Base-by-base conservation (phyloP, 2,329 filamentous ascomycete genomes). In the Arthrinium phaeospermum region DNA sequence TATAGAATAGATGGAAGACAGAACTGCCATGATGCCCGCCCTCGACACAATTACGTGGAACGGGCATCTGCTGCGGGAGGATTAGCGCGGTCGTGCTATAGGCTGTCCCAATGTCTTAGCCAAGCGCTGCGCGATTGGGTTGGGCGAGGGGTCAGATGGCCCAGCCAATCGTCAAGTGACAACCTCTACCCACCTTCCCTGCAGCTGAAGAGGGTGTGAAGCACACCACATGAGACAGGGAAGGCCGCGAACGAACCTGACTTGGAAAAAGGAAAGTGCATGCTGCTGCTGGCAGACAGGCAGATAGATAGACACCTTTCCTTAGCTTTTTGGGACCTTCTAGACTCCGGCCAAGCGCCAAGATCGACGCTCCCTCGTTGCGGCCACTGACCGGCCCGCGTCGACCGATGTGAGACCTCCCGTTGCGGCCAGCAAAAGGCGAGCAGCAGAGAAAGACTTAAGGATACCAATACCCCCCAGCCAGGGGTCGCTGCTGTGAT, bases 101-200 rank as follows among this genome's bases (percentile, higher is more conserved):
- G 57, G 57, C 19, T 64, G 57, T 30, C n/a, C 57, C n/a, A 3
- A 64, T 64, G 57, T 64, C 57, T 64, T 24, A 64, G 57, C 34
- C 34, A 64, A 24, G 57, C 57, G 4, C n/a, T 22, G 4, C 57
- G n/a, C 57, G 57, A 64, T 64, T 64, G 57, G 57, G 57, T 64
- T 64, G 34, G 57, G 34, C 57, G 57, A 41, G 57, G 30, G 34
- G 57, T 64, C 57, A 64, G 57, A 64, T 64, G 57, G 57, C 57
- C 57, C 57, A 41, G 22, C 57, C 57, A 64, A 64, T 64, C 57
- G 57, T 64, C 57, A 64, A 64, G 57, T 64, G 57, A 64, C 57
- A 64, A 41, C 51, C 51, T 57, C 49, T 34, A 57, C 27, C 51
- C 51, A 57, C 51, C 13, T 34, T 41, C 57, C 57, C 30, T 64